Base-by-base conservation (phyloP, 805 yeast species). In the Priceomyces fermenticarens region DNA sequence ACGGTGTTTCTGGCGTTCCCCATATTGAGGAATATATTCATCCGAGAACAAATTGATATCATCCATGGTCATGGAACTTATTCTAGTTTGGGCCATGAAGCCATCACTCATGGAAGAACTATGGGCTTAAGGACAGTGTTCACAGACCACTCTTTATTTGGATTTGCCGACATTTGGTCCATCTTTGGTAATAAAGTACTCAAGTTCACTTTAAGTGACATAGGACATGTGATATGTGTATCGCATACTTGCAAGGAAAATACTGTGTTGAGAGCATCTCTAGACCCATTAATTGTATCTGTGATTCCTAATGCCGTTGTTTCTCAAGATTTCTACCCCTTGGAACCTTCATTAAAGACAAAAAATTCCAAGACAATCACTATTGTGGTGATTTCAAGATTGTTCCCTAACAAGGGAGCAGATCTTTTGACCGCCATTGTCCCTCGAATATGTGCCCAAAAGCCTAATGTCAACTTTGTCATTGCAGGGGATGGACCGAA, bases 401-500 rank as follows among this genome's bases (percentile, higher is more conserved):
- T 93, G 15, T 93, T 86, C 57, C 95, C 95, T n/a, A 93, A 93
- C 60, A 93, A 93, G 58, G 99, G 99, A 28, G 93, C 95, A 0
- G 99, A 90, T 55, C 68, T 93, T 14, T 65, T 93, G 14, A 81
- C 85, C 2, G 93, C 88, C 0, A 75, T 88, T 10, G 85, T 93
- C 15, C 99, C 99, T 0, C 67, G 81, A 31, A 81, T 93, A 3
- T 93, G 99, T 57, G 54, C 67, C 5, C 59, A 65, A 11, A 76
- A 81, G 40, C 72, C 77, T 0, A 75, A 78, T 12, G 90, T 90
- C 1, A 78, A 80, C 38, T 90, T 93, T 49, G 61, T 91, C 2
- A 80, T 93, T 35, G 99, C 97, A 3, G 99, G 99, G 10, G 95
- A 88, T 62, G 99, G 99, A 0, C 99, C 99, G 1, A 87, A 88